Evolutionary conservation across 1,284 basidiomycete genomes (phyloP).

Genomic region (Ceratobasidium papillatum): DNA sequence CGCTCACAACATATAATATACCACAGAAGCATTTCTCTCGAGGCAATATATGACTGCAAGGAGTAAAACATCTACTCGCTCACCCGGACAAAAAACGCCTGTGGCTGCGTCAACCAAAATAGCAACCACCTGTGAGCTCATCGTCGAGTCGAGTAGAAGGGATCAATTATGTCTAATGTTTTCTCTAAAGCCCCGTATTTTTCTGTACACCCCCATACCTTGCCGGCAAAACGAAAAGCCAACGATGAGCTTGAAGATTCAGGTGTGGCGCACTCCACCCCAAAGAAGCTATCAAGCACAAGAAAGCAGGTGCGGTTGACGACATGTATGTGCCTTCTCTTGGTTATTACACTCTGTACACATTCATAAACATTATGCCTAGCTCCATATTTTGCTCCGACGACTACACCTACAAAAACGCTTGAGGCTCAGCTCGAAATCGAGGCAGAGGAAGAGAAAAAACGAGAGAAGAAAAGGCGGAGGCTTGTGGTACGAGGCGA

Average conservation of each 20-base stretch:
- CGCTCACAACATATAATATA: neutral
- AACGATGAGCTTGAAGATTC: neutral
- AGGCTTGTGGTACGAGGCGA: slow-evolving; percentile 4
- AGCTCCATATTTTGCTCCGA: slow-evolving; percentile 30
- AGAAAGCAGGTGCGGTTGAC: neutral
- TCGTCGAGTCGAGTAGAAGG: too few species aligned
- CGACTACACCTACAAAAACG: neutral
- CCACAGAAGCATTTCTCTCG: neutral
- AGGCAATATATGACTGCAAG: neutral
- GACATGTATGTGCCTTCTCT: slow-evolving; percentile 2
- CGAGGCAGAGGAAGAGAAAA: neutral
- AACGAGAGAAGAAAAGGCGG: neutral
- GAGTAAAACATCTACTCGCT: neutral
- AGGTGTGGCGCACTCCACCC: neutral
- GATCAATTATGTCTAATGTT: neutral
- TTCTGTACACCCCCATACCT: neutral
- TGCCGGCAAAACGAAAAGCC: neutral
- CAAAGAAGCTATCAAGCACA: neutral
- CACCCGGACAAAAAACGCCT: neutral
- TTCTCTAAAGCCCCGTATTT: slow-evolving; percentile 21
- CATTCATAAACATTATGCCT: neutral
- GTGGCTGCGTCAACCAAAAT: neutral
- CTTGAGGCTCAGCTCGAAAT: neutral
- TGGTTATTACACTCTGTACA: neutral
- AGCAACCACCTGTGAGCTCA: slow-evolving; percentile 3